Evolutionary conservation across 1,284 basidiomycete genomes (phyloP).

Genomic region (Boletus sp.): DNA sequence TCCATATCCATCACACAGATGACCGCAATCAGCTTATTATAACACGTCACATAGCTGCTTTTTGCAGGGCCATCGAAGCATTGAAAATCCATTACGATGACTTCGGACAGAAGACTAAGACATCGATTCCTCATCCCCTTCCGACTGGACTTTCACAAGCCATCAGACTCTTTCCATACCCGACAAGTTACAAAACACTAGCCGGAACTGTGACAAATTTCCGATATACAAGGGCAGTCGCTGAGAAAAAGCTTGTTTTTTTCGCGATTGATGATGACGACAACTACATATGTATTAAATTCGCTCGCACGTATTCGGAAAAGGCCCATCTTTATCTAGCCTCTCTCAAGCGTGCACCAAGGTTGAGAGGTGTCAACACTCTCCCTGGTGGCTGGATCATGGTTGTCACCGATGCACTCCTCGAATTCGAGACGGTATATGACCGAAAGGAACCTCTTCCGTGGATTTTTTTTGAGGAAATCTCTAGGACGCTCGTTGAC

Average conservation of each 20-base stretch:
- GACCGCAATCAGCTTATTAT: background rate
- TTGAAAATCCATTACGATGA: background rate
- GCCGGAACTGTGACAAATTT: background rate
- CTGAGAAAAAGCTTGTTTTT: background rate
- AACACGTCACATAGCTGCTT: slow-evolving; percentile 12
- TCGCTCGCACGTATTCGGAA: background rate
- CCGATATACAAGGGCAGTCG: background rate
- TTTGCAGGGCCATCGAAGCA: background rate
- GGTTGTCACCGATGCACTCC: background rate
- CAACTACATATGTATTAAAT: no score
- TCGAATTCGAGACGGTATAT: background rate
- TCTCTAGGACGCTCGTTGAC: background rate
- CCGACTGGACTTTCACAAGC: no score
- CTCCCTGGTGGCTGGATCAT: background rate
- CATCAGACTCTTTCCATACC: background rate
- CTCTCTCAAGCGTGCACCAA: background rate
- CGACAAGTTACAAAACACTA: background rate
- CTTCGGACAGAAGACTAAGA: background rate
- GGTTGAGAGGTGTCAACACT: background rate
- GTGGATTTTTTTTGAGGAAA: background rate
- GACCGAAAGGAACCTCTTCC: background rate
- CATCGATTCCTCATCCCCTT: no score
- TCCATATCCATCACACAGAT: slow-evolving; percentile 7
- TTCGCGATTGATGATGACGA: background rate
- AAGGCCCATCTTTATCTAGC: background rate